Conservation (phyloP, 306 rosid species). For the Corylus americana region DNA sequence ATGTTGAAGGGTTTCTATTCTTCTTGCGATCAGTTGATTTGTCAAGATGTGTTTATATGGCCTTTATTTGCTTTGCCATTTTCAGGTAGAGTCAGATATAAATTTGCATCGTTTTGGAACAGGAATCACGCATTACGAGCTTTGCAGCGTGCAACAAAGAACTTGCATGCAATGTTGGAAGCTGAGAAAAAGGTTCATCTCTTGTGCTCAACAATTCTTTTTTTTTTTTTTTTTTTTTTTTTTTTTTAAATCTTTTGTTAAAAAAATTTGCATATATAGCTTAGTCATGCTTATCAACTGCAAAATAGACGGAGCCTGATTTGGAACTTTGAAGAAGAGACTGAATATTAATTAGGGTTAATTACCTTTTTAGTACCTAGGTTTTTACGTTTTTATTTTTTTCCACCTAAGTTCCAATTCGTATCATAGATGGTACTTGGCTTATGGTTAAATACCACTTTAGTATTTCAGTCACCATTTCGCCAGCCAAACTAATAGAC, state of each 20-base stretch:
- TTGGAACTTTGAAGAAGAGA: slow-evolving; percentile 14
- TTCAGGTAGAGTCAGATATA: slow-evolving; percentile 98
- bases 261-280: background rate
- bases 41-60: slow-evolving; percentile 26
- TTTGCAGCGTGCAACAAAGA: slow-evolving; percentile 72
- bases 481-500: too few species aligned
- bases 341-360: background rate
- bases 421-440: too few species aligned
- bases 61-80: slow-evolving; percentile 34
- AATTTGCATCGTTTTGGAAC: slow-evolving; percentile 99
- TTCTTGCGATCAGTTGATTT: slow-evolving; percentile 20
- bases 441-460: too few species aligned
- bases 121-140: slow-evolving; percentile 87
- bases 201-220: slow-evolving; percentile 20
- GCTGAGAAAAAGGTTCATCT: slow-evolving; percentile 83
- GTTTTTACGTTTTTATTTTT: background rate
- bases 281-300: slow-evolving; percentile 5
- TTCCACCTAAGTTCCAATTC: too few species aligned
- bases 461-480: too few species aligned
- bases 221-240: slow-evolving; percentile 9
- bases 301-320: slow-evolving; percentile 19
- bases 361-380: too few species aligned
- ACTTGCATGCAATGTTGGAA: slow-evolving; percentile 74
- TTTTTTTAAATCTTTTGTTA: too few species aligned
- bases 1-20: background rate